Percentiles rank a stretch among this genome's conserved stretches.
These are phyloP conservation scores for Entelexis paramagnoliae DNA, from an alignment of 1,139 yeast genomes.

Conservation along the genomic window DNA sequence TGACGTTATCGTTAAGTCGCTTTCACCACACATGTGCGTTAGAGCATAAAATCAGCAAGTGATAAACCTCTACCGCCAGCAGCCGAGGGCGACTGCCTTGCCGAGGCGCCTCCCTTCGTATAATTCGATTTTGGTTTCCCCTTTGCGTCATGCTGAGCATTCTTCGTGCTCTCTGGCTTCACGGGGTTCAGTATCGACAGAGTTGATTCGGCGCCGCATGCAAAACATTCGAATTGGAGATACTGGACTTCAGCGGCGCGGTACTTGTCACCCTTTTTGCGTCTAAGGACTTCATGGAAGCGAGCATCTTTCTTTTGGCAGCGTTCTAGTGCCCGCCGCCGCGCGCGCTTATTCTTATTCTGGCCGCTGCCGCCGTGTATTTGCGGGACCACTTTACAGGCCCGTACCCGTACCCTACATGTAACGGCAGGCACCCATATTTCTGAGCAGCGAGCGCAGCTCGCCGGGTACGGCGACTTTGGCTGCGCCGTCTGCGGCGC, in stretches of 20 bases:
- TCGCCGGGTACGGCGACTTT: not conserved
- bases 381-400: not conserved
- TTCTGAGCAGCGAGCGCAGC: constrained; percentile 24
- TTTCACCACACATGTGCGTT: not conserved
- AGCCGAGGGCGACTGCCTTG: not conserved
- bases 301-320: not conserved
- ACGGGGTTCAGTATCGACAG: not conserved
- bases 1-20: too few relatives aligned
- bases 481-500: not conserved
- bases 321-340: constrained; percentile 8
- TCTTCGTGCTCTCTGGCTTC: not conserved
- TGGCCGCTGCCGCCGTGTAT: not conserved
- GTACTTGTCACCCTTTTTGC: not conserved
- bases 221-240: not conserved
- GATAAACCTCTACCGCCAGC: not conserved
- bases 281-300: not conserved
- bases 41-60: constrained; percentile 1
- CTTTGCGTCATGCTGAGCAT: not conserved
- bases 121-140: not conserved
- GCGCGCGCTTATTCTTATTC: constrained; percentile 9
- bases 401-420: constrained; percentile 15
- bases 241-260: not conserved
- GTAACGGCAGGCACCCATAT: constrained; percentile 26
- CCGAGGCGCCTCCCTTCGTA: not conserved
- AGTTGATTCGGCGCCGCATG: not conserved